These are phyloP conservation scores for Jamesozyma rosinii DNA, from an alignment of 805 yeast species.

Conservation along the genomic window DNA sequence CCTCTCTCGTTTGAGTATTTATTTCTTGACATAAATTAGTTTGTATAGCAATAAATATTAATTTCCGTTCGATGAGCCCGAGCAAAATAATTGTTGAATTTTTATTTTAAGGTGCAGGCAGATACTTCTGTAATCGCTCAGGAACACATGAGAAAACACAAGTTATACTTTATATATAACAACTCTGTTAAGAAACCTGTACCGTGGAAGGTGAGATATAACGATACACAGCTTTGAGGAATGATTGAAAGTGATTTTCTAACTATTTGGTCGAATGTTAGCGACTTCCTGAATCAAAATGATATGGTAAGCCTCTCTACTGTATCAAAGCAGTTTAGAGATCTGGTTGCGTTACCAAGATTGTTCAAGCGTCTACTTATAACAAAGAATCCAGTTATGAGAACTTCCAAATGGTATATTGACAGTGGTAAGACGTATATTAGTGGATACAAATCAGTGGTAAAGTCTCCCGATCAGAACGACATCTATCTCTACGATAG, in stretches of 20 bases:
- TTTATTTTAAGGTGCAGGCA: neutral
- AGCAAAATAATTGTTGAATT: neutral
- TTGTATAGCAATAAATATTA: neutral
- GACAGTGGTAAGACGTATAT: slow-evolving; percentile 34
- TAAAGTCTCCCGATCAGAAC: slow-evolving; percentile 31
- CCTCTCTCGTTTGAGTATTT: slow-evolving; percentile 3
- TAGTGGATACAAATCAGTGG: slow-evolving; percentile 31
- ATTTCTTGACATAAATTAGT: neutral
- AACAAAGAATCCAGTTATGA: slow-evolving; percentile 28
- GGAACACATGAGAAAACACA: too few relatives aligned
- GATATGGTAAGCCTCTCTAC: slow-evolving; percentile 29
- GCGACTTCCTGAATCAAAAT: slow-evolving; percentile 32
- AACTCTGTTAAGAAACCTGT: too few relatives aligned
- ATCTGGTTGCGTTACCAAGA: slow-evolving; percentile 24
- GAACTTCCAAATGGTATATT: slow-evolving; percentile 24
- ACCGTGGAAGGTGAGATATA: too few relatives aligned
- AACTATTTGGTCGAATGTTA: neutral
- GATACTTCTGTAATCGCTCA: too few relatives aligned
- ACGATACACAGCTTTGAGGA: too few relatives aligned
- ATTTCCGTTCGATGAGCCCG: neutral
- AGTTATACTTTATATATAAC: too few relatives aligned
- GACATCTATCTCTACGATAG: slow-evolving; percentile 32
- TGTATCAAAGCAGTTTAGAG: slow-evolving; percentile 27
- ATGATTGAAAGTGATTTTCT: neutral
- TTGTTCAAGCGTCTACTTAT: slow-evolving; percentile 35